Conservation (phyloP, 208 protist genomes). For the Zelonia costaricensis region DNA sequence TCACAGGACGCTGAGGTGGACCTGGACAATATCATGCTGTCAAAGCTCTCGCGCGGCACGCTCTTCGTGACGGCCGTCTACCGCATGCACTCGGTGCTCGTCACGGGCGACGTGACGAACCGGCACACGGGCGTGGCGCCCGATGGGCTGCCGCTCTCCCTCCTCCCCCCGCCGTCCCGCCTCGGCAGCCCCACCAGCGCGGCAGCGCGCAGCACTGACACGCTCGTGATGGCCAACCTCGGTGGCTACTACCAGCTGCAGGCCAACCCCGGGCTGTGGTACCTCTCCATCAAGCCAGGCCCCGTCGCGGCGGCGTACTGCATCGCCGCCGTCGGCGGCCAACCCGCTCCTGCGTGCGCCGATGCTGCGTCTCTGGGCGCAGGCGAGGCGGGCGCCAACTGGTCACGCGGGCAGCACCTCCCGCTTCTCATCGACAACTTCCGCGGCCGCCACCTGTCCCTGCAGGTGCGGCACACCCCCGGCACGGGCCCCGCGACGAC, state of each 20-base stretch:
- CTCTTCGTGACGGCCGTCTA: constrained; percentile 73
- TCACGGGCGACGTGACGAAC: constrained; percentile 72
- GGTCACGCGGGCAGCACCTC: constrained; percentile 31
- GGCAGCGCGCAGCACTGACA: constrained; percentile 67
- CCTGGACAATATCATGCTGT: constrained; percentile 97
- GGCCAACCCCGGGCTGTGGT: constrained; percentile 88
- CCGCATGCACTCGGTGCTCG: constrained; percentile 88
- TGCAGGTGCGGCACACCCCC: constrained; percentile 17
- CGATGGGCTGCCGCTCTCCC: constrained; percentile 78
- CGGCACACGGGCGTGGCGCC: constrained; percentile 25
- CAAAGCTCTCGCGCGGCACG: constrained; percentile 37
- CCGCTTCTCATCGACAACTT: constrained; percentile 66
- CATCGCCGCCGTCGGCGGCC: constrained; percentile 41
- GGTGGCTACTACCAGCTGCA: constrained; percentile 98
- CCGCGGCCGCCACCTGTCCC: constrained; percentile 32
- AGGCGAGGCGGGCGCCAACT: constrained; percentile 5
- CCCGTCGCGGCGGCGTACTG: constrained; percentile 55
- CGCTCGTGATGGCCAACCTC: constrained; percentile 95
- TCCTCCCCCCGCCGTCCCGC: constrained; percentile 30
- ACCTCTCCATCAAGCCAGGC: constrained; percentile 70
- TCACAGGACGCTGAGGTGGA: constrained; percentile 81
- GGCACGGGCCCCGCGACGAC: background rate
- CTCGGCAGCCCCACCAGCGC: background rate
- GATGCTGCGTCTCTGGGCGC: background rate
- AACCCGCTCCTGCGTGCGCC: constrained; percentile 9